These are phyloP conservation scores for Penicillium pancosmium DNA, from an alignment of 495 filamentous ascomycete species.

Conservation along the genomic window DNA sequence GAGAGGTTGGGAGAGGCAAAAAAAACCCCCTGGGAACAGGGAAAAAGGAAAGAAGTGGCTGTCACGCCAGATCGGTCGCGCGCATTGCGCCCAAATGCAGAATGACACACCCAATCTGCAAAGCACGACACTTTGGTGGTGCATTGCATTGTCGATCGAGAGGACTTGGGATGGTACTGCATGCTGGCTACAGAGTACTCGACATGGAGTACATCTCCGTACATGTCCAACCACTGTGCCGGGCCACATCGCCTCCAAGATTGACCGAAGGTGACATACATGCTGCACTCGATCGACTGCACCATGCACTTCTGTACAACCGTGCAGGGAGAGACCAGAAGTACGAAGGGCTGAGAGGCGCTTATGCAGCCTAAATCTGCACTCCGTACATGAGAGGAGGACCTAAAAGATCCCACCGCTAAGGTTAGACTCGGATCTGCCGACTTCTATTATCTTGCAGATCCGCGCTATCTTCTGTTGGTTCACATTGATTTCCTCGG, in stretches of 20 bases:
- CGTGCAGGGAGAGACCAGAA: neutral
- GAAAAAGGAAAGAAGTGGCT: slow-evolving; percentile 8
- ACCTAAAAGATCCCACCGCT: neutral
- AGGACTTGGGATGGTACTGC: neutral
- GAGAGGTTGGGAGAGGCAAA: slow-evolving; percentile 10
- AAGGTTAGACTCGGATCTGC: neutral
- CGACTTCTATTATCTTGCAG: slow-evolving; percentile 12
- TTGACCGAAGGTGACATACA: slow-evolving; percentile 3
- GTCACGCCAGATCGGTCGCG: slow-evolving; percentile 1
- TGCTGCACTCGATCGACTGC: neutral
- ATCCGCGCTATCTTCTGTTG: slow-evolving; percentile 3
- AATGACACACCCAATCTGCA: slow-evolving; percentile 1
- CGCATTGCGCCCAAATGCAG: slow-evolving; percentile 7
- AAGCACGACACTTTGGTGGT: slow-evolving; percentile 15
- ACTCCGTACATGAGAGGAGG: neutral
- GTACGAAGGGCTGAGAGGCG: neutral
- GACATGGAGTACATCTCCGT: neutral
- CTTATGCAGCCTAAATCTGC: neutral
- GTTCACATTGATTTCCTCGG: slow-evolving; percentile 8
- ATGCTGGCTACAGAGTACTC: neutral
- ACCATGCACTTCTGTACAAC: neutral
- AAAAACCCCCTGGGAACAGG: neutral
- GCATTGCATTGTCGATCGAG: slow-evolving; percentile 4
- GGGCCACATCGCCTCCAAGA: neutral
- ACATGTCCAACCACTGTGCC: neutral